A percentile compares a stretch with the other conserved stretches of the same genome.
Conservation (phyloP, 176 grass and related monocot genomes). For the Eleusine indica region DNA sequence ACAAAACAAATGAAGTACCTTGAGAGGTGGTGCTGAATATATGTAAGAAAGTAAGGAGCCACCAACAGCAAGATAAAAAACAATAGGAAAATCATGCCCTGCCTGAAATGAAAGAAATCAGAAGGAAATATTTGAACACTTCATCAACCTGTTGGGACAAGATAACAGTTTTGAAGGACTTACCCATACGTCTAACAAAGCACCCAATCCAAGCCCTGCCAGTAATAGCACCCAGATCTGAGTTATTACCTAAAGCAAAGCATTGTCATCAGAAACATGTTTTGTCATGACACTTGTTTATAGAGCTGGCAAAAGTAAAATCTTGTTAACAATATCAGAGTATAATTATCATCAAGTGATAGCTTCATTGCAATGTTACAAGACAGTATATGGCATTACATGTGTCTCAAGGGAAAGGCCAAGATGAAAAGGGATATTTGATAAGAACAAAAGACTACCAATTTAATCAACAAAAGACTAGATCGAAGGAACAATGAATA, state of each 20-base stretch:
- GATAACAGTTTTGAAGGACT: conserved; percentile 33
- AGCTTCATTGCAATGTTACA: not conserved
- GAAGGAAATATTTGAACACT: conserved; percentile 33
- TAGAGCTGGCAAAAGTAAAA: conserved; percentile 31
- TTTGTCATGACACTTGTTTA: conserved; percentile 5
- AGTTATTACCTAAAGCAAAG: conserved; percentile 81
- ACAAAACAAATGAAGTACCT: conserved; percentile 58
- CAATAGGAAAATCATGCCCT: conserved; percentile 81
- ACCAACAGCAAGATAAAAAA: conserved; percentile 95
- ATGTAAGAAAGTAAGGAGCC: conserved; percentile 99
- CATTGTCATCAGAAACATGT: conserved; percentile 27
- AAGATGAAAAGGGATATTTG: not conserved
- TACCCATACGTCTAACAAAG: conserved; percentile 97
- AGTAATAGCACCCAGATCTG: conserved; percentile 92
- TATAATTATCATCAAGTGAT: not conserved
- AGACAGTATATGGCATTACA: not conserved
- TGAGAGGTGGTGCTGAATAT: conserved; percentile 97
- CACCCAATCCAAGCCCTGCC: conserved; percentile 85
- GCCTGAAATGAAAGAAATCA: conserved; percentile 63
- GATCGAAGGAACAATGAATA: not conserved
- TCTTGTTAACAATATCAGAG: conserved; percentile 1
- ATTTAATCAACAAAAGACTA: not conserved
- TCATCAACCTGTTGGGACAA: conserved; percentile 1
- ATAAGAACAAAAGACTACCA: not conserved
- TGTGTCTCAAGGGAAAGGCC: not conserved